Evolutionary conservation across 2,329 filamentous ascomycete species (phyloP).

Genomic region (Apiospora aurea): DNA sequence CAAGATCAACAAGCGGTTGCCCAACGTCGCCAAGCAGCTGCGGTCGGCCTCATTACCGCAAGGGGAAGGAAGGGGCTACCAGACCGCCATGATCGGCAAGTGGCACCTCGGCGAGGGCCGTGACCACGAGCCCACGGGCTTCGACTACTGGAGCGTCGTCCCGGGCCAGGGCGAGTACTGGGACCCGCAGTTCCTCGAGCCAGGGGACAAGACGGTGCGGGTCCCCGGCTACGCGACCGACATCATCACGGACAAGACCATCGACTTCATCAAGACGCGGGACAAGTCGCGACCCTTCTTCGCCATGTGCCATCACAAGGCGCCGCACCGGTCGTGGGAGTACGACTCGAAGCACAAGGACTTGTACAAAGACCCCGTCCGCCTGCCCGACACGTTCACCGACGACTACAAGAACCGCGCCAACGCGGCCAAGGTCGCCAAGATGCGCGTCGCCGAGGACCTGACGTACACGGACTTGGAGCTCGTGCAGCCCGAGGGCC

Average conservation of each 20-base stretch:
- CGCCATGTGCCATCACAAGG: conserved; percentile 64
- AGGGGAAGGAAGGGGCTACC: conserved; percentile 50
- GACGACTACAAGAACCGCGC: conserved; percentile 63
- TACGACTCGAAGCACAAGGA: conserved; percentile 55
- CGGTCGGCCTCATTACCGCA: no score
- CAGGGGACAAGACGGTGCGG: conserved; percentile 37
- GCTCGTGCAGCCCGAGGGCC: conserved; percentile 58
- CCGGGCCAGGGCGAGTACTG: conserved; percentile 60
- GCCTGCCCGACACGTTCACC: conserved; percentile 57
- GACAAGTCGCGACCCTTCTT: conserved; percentile 54
- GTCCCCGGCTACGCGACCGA: conserved; percentile 57
- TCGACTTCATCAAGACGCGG: conserved; percentile 48
- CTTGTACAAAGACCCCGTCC: conserved; percentile 54
- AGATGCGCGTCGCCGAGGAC: conserved; percentile 59
- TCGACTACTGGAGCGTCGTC: conserved; percentile 59
- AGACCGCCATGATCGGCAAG: conserved; percentile 61
- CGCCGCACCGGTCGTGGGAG: conserved; percentile 61
- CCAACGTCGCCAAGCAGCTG: conserved; percentile 60
- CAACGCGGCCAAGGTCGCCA: conserved; percentile 55
- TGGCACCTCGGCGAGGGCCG: conserved; percentile 60
- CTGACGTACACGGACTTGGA: conserved; percentile 59
- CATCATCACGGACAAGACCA: conserved; percentile 58
- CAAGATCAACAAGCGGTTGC: conserved; percentile 57
- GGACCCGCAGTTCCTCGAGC: conserved; percentile 57
- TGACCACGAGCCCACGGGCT: conserved; percentile 55